Conservation (phyloP, 2,329 filamentous ascomycete species). For the Paracorniculantispora psalliotae region DNA sequence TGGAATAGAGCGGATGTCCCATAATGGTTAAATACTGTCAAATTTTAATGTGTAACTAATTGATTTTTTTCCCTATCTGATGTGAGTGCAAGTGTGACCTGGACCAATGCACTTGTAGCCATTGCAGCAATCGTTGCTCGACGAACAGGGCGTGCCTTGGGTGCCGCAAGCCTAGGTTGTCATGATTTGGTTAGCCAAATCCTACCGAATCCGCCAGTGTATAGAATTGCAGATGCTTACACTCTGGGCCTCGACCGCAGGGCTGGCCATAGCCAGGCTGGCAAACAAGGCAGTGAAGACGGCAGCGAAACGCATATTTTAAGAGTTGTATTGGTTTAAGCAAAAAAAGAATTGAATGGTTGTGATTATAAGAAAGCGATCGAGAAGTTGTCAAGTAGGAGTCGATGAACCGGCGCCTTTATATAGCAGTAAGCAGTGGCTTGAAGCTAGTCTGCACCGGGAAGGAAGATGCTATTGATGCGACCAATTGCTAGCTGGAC, state of each 20-base stretch:
- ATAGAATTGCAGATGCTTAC: neutral
- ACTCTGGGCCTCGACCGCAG: neutral
- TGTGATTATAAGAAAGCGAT: neutral
- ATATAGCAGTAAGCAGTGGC: neutral
- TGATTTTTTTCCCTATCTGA: too few relatives aligned
- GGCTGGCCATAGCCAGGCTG: neutral
- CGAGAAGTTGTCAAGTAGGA: neutral
- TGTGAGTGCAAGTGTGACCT: too few relatives aligned
- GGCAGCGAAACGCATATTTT: neutral
- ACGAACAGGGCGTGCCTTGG: neutral
- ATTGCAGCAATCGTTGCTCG: too few relatives aligned
- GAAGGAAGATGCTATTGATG: too few relatives aligned
- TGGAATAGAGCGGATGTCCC: too few relatives aligned
- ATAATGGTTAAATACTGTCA: too few relatives aligned
- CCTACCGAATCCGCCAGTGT: too few relatives aligned
- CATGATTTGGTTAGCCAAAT: neutral
- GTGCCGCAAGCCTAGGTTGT: neutral
- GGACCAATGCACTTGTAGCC: too few relatives aligned
- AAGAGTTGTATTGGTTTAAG: too few relatives aligned
- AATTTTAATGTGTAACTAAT: too few relatives aligned
- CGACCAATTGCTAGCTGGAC: too few relatives aligned
- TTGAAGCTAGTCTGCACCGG: neutral
- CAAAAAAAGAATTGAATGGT: neutral
- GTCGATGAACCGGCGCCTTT: neutral
- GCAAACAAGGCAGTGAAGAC: neutral